Percentiles rank a stretch among this genome's conserved stretches.
These are phyloP conservation scores for Penicillium subrubescens DNA, from an alignment of 495 filamentous ascomycete species.

Conservation along the genomic window DNA sequence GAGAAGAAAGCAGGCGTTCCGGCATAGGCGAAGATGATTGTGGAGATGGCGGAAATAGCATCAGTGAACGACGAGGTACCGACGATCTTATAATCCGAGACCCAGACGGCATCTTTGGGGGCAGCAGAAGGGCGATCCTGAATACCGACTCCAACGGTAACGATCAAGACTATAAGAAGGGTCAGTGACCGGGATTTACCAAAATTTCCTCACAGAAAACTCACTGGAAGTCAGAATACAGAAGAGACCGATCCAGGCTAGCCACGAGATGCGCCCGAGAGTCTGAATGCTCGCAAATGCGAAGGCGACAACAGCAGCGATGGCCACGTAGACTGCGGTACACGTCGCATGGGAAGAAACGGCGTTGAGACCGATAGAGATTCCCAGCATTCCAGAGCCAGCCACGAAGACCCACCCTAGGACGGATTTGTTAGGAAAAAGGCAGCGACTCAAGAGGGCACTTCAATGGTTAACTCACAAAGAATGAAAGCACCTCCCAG, in stretches of 20 bases:
- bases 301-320: conserved; percentile 38
- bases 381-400: conserved; percentile 60
- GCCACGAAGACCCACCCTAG: conserved; percentile 53
- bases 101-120: conserved; percentile 33
- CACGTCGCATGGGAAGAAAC: conserved; percentile 66
- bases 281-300: conserved; percentile 39
- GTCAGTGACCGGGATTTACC: conserved; percentile 17
- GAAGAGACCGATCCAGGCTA: conserved; percentile 42
- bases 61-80: conserved; percentile 29
- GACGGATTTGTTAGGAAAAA: conserved; percentile 8
- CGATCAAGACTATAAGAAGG: conserved; percentile 60
- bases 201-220: conserved; percentile 27
- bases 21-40: conserved; percentile 66
- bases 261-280: conserved; percentile 38
- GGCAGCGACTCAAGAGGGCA: too few species aligned
- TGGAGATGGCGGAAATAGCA: conserved; percentile 62
- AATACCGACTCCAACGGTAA: conserved; percentile 68
- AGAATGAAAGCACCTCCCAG: conserved; percentile 56
- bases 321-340: conserved; percentile 50
- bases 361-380: conserved; percentile 69
- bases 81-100: conserved; percentile 36
- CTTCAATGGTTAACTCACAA: conserved; percentile 23
- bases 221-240: conserved; percentile 42
- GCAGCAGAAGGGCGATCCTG: conserved; percentile 44
- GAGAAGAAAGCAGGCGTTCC: conserved; percentile 69